Percentiles rank a stretch among this genome's conserved stretches.
phyloP scores from a whole-genome alignment of 2,329 filamentous ascomycete genomes.

The Huntiella abstrusa region DNA sequence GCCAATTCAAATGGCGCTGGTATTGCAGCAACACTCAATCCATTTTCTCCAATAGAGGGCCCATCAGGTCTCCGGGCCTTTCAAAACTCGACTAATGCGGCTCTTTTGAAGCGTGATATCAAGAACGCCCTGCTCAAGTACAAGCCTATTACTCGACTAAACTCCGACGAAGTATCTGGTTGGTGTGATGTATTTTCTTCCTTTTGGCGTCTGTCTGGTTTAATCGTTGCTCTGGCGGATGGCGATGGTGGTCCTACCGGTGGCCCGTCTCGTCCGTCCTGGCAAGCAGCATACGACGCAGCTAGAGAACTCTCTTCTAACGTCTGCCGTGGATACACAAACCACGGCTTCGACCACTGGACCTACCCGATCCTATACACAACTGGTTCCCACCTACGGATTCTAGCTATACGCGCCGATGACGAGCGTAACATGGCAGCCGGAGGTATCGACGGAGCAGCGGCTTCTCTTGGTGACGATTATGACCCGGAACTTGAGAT shows the following conservation, averaged over 20 bases:
- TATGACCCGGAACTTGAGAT: slow-evolving; percentile 58
- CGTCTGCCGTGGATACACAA: slow-evolving; percentile 66
- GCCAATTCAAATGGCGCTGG: slow-evolving; percentile 45
- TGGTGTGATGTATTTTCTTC: slow-evolving; percentile 73
- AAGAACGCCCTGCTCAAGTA: slow-evolving; percentile 51
- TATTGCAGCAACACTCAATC: slow-evolving; percentile 57
- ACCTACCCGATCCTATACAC: slow-evolving; percentile 81
- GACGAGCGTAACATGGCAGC: slow-evolving; percentile 34
- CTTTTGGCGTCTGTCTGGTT: slow-evolving; percentile 68
- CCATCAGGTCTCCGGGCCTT: slow-evolving; percentile 50
- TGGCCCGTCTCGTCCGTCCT: slow-evolving; percentile 18
- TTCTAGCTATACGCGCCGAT: slow-evolving; percentile 84
- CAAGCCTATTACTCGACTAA: slow-evolving; percentile 32
- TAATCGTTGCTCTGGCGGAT: slow-evolving; percentile 49
- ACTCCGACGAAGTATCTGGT: slow-evolving; percentile 50
- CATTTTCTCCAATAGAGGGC: slow-evolving; percentile 42
- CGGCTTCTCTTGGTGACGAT: slow-evolving; percentile 40
- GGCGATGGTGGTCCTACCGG: slow-evolving; percentile 19
- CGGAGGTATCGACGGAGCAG: slow-evolving; percentile 21
- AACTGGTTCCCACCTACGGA: slow-evolving; percentile 66
- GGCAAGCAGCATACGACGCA: slow-evolving; percentile 64
- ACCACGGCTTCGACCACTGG: slow-evolving; percentile 64
- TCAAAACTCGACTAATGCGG: slow-evolving; percentile 48
- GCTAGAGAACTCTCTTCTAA: slow-evolving; percentile 73
- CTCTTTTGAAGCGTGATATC: slow-evolving; percentile 49